Evolutionary conservation across 106 monocot genomes (phyloP), one percentile per base, ranked within the genome.

Genomic region (Chionographis japonica): DNA sequence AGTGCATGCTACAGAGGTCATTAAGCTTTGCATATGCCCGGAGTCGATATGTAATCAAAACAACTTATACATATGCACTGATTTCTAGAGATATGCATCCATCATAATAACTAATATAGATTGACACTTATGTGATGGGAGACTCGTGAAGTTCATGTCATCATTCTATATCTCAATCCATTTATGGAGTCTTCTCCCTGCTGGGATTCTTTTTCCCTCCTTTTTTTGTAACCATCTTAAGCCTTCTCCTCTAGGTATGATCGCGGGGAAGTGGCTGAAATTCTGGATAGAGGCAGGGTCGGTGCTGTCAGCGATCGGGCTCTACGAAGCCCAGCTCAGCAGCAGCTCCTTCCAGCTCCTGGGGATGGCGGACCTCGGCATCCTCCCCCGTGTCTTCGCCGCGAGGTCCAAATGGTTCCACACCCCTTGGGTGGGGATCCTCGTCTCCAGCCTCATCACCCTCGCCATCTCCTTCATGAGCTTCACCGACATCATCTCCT

Each of bases 301-400:
- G 4, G 91, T 86, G 35, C 63, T 95, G 8, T 95, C 95, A 2
- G 78, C 91, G 14, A 75, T 95, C 19, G 91, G 95, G 1, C 77
- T 95, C 20, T 95, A 86, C 60, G 95, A 95, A 46, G 91, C 91
- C 15, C 91, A 91, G 67, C 88, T 95, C 7, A 95, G 91, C 77
- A 88, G 81, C 61, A 65, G 79, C 35, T 68, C 91, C 18, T 95
- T 83, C 79, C 91, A 95, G 70, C 88, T 95, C 8, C 77, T 95
- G 3, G 91, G 91, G 14, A 88, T 95, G 95, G 85, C 95, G 0
- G 81, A 95, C 37, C 77, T 88, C 4, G 81, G 91, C n/a, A 70
- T 95, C 70, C 86, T 95, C 17, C 91, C 91, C 0, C 19, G 72
- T 9, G 0, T 68, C n/a, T 91, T 88, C 62, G 75, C 83, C 20